Evolutionary conservation across 1,284 basidiomycete species (phyloP).

Genomic region (Phaffia rhodozyma): DNA sequence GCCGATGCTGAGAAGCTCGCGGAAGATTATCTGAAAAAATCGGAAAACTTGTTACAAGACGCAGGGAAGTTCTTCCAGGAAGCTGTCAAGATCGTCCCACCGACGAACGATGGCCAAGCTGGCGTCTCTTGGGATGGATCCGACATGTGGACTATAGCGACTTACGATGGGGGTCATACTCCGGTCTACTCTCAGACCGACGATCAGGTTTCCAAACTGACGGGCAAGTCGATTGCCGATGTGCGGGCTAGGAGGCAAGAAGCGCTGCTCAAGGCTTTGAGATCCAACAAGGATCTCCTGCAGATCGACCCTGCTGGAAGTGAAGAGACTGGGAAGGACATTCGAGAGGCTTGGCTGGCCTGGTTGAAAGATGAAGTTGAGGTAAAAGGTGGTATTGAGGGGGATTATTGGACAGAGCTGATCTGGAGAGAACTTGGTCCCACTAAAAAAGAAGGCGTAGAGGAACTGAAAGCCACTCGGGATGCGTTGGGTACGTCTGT

Average conservation of each 20-base stretch:
- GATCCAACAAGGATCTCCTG: conserved; percentile 61
- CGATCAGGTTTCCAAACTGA: conserved; percentile 24
- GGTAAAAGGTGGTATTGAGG: conserved; percentile 46
- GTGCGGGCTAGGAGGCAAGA: conserved; percentile 57
- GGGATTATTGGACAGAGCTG: conserved; percentile 45
- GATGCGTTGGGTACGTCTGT: conserved; percentile 48
- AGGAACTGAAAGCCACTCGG: conserved; percentile 47
- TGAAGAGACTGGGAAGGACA: conserved; percentile 32
- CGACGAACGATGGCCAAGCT: conserved; percentile 41
- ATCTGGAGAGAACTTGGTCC: conserved; percentile 42
- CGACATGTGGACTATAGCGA: conserved; percentile 58
- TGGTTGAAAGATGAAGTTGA: conserved; percentile 50
- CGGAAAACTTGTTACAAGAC: conserved; percentile 51
- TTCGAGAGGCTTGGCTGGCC: conserved; percentile 46
- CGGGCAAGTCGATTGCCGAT: conserved; percentile 38
- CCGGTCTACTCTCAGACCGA: conserved; percentile 20
- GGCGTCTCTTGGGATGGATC: conserved; percentile 62
- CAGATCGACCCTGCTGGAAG: conserved; percentile 62
- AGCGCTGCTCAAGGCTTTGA: conserved; percentile 57
- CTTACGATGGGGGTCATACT: conserved; percentile 17
- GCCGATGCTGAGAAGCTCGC: conserved; percentile 65
- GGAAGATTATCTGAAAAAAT: conserved; percentile 49
- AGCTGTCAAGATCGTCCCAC: conserved; percentile 79
- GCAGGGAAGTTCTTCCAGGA: conserved; percentile 65
- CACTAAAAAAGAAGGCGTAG: conserved; percentile 41